phyloP scores from a whole-genome alignment of 2,329 filamentous ascomycete genomes.

The Periconia sp. region DNA sequence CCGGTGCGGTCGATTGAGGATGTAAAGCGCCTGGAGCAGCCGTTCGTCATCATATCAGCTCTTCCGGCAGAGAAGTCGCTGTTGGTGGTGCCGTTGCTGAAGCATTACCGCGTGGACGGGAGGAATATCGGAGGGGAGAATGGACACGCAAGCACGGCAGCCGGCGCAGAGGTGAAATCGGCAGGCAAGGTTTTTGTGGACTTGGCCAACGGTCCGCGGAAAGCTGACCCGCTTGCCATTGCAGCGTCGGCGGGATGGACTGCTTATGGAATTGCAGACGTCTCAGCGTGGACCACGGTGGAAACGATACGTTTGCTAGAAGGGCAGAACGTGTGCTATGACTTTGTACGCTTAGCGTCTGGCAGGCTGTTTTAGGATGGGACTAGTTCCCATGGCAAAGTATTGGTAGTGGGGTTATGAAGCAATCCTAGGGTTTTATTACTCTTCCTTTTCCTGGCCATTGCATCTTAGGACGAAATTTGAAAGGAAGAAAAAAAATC shows the following conservation, averaged over 20 bases:
- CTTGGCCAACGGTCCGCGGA: slow-evolving; percentile 68
- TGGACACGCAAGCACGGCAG: slow-evolving; percentile 17
- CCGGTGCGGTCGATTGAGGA: slow-evolving; percentile 72
- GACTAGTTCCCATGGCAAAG: too few relatives aligned
- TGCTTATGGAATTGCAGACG: slow-evolving; percentile 76
- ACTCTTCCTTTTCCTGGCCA: too few relatives aligned
- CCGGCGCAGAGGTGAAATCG: slow-evolving; percentile 18
- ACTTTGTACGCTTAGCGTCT: slow-evolving; percentile 77
- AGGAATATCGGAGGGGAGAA: slow-evolving; percentile 37
- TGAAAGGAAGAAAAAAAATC: too few relatives aligned
- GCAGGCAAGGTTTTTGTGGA: slow-evolving; percentile 75
- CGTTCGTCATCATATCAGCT: slow-evolving; percentile 80
- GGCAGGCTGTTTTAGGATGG: slow-evolving; percentile 53
- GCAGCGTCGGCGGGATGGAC: slow-evolving; percentile 77
- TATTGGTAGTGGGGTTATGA: background rate
- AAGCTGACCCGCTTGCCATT: slow-evolving; percentile 67
- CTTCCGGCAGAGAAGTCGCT: slow-evolving; percentile 77
- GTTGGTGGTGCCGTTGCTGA: slow-evolving; percentile 74
- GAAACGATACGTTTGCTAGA: slow-evolving; percentile 77
- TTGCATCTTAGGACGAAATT: too few relatives aligned
- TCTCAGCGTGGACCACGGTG: slow-evolving; percentile 81
- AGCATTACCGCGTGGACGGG: slow-evolving; percentile 63
- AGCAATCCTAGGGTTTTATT: too few relatives aligned
- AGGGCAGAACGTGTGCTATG: slow-evolving; percentile 84
- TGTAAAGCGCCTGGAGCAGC: slow-evolving; percentile 75